These are phyloP conservation scores for Phialophora expanda DNA, from an alignment of 2,329 filamentous ascomycete genomes.

Conservation along the genomic window DNA sequence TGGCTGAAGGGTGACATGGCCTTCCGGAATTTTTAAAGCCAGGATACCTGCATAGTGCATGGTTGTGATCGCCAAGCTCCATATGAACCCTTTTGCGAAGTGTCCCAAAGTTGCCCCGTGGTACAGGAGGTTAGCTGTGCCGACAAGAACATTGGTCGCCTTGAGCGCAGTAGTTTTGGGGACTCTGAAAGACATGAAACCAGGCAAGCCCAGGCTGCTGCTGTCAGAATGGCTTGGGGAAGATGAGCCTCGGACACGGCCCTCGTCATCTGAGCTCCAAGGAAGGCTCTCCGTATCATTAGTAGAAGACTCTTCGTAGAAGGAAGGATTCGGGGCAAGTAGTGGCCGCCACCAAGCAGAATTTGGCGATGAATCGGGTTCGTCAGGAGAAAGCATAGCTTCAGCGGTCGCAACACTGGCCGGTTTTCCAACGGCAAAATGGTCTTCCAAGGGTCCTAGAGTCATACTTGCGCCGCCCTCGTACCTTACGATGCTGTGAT, in stretches of 20 bases:
- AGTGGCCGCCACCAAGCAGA: conserved; percentile 10
- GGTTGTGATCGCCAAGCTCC: conserved; percentile 44
- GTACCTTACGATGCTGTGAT: neutral
- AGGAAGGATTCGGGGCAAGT: neutral
- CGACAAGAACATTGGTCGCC: conserved; percentile 24
- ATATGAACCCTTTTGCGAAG: conserved; percentile 43
- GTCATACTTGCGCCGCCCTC: conserved; percentile 12
- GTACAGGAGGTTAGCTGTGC: conserved; percentile 35
- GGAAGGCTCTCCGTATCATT: conserved; percentile 27
- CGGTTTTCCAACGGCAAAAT: conserved; percentile 19
- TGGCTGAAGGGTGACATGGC: conserved; percentile 41
- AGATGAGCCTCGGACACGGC: conserved; percentile 20
- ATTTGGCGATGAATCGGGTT: neutral
- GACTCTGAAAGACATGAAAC: conserved; percentile 31
- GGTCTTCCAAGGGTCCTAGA: conserved; percentile 31
- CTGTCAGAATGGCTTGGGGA: conserved; percentile 22
- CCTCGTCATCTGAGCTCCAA: conserved; percentile 25
- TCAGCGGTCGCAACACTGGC: neutral
- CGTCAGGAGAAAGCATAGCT: neutral
- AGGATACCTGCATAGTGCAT: conserved; percentile 46
- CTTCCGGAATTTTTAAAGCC: conserved; percentile 43
- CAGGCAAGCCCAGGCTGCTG: conserved; percentile 26
- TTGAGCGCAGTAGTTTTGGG: conserved; percentile 9
- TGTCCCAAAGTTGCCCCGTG: conserved; percentile 39
- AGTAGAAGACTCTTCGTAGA: conserved; percentile 16